Evolutionary conservation across 202 grass and related monocot species (phyloP).

Genomic region (Zizania palustris): DNA sequence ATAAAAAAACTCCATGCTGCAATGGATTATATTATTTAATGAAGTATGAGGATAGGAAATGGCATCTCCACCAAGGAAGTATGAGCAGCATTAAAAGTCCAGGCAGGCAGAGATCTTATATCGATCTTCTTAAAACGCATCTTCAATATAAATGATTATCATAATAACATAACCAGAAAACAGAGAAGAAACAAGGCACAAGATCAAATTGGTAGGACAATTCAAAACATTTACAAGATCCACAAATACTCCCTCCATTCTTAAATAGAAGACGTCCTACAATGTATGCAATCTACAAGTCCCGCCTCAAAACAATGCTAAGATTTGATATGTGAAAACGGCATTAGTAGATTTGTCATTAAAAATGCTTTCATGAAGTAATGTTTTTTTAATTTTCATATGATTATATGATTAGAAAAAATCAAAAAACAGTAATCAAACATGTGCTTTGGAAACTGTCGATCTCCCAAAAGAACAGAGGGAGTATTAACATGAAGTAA

Average conservation of each 20-base stretch:
- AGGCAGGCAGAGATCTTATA: conserved; percentile 9
- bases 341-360: too few relatives aligned
- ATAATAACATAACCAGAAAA: conserved; percentile 17
- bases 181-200: background rate
- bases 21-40: conserved; percentile 2
- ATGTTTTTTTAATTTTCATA: too few relatives aligned
- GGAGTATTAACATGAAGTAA: background rate
- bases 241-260: background rate
- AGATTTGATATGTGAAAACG: too few relatives aligned
- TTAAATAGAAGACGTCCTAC: too few relatives aligned
- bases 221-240: conserved; percentile 12
- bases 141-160: background rate
- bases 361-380: too few relatives aligned
- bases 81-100: background rate
- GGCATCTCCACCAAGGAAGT: conserved; percentile 5
- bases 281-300: too few relatives aligned
- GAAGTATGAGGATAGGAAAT: background rate
- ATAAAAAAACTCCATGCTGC: background rate
- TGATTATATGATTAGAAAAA: too few relatives aligned
- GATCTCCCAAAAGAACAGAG: too few relatives aligned
- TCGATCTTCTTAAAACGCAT: background rate
- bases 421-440: too few relatives aligned
- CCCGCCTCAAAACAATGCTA: too few relatives aligned
- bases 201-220: background rate
- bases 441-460: too few relatives aligned